Evolutionary conservation across 192 early-diverging fungal genomes (phyloP), one percentile per base, ranked within the genome.

Genomic region (Umbelopsis ramanniana): DNA sequence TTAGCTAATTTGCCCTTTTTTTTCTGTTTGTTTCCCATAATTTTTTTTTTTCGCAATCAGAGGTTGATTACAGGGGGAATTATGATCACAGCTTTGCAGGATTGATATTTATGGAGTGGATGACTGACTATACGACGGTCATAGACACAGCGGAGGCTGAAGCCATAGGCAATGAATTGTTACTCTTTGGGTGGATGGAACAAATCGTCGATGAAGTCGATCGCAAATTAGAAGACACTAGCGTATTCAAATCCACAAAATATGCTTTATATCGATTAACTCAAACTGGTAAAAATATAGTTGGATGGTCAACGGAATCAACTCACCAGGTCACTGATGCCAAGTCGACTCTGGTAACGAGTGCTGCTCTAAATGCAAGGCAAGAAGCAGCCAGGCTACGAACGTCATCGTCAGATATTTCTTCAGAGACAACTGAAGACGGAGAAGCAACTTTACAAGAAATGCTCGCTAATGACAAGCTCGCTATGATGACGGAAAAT

Each of bases 81-180:
- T 79, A 75, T 54, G 75, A 72, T 45, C 60, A 84, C 29, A 81
- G 81, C 0, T 89, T 89, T 72, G 77, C 77, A 50, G 87, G 87
- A 4, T 66, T 68, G 46, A 48, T 71, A 19, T 83, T 81, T 10
- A 74, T 77, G 19, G 85, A 86, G 15, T 89, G 85, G 85, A 69
- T 89, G 2, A 66, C 70, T 66, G 82, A 89, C 21, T 84, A 85
- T 50, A 81, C 84, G 0, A 84, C 84, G 1, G 81, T 86, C 8
- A 79, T 89, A 46, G 76, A 76, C 53, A 73, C 73, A 26, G 81
- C 84, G 60, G 87, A 89, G 54, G 84, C 87, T 0, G 74, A 79
- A 22, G 72, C 76, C 29, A 72, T 87, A 26, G 79, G 78, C 2
- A 76, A 75, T 24, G 85, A 86, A 68, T 80, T 89, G 70, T 69